Base-by-base conservation (phyloP, 176 grass and related monocot species). In the Otatea glauca region DNA sequence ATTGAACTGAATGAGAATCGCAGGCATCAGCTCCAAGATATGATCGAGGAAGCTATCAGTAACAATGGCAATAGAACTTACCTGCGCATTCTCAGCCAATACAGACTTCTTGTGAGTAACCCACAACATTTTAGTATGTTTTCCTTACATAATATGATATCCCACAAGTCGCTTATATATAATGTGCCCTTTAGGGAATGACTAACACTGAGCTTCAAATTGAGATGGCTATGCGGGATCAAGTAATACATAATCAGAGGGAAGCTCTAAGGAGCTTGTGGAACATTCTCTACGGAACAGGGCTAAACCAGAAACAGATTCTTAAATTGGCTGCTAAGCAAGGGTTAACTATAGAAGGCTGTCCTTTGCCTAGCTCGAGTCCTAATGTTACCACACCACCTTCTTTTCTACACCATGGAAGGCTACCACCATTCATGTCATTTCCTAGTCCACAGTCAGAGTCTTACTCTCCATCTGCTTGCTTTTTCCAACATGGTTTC, bases 151-250 rank as follows among this genome's bases (percentile, higher is more conserved):
- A 83, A 83, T 43, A 75, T 82, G 55, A 67, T 43, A 51, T 53
- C 56, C 76, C 14, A 67, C 75, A 78, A 75, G 41, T 21, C 74
- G 4, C 56, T 65, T 81, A 72, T 77, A 24, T 76, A 44, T 29
- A 42, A 71, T 50, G 2, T 20, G 68, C 34, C 41, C 38, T 84
- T 69, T 34, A 99, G 96, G 96, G 90, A 15, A 96, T 99, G 89
- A 78, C 65, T 72, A 99, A 96, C 10, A 81, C 93, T 9, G 96
- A 99, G 81, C 96, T 99, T 83, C 96, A 99, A 81, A 95, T 99
- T 75, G 96, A 99, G 80, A 99, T 99, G 93, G 96, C 96, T 29
- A 96, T 99, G 93, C 64, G 97, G 70, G 97, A 99, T 79, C 97
- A 99, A 89, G 88, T 99, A 24, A 99, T 99, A 76, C 92, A 99